phyloP scores from a whole-genome alignment of 345 rosid species.

The Psidium friedrichsthalianum region DNA sequence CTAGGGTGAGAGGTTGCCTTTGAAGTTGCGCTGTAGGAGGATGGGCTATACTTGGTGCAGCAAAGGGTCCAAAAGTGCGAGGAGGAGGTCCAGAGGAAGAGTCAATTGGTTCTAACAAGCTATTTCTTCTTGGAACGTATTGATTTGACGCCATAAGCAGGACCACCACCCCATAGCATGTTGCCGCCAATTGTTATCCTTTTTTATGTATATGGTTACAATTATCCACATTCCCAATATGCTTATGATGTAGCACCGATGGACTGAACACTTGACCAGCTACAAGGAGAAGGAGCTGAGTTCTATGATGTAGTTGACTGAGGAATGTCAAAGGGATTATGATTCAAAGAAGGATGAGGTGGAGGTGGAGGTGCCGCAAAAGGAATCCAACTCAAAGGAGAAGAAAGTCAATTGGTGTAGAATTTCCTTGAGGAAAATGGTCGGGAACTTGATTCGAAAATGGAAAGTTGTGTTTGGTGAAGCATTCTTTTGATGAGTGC shows the following conservation, averaged over 20 bases:
- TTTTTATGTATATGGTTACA: no score
- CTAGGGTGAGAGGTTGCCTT: no score
- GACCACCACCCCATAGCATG: slow-evolving; percentile 11
- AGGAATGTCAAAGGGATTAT: neutral
- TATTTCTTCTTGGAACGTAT: no score
- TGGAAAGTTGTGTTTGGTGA: neutral
- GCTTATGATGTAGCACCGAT: no score
- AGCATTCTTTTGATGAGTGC: neutral
- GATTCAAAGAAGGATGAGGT: neutral
- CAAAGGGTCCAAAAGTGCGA: no score
- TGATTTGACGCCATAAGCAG: no score
- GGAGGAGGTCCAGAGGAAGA: no score
- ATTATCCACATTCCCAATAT: no score
- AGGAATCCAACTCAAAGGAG: neutral
- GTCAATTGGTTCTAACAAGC: no score
- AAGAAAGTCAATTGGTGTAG: neutral
- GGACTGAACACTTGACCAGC: no score
- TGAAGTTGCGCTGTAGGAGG: no score
- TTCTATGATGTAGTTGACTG: neutral
- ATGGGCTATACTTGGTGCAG: no score
- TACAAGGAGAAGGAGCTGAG: neutral
- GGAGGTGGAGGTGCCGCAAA: neutral
- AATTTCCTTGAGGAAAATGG: neutral
- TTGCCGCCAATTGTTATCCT: neutral
- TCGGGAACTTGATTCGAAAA: neutral